These are phyloP conservation scores for Solanum chacoense DNA, from an alignment of 305 asterid species.

Conservation along the genomic window DNA sequence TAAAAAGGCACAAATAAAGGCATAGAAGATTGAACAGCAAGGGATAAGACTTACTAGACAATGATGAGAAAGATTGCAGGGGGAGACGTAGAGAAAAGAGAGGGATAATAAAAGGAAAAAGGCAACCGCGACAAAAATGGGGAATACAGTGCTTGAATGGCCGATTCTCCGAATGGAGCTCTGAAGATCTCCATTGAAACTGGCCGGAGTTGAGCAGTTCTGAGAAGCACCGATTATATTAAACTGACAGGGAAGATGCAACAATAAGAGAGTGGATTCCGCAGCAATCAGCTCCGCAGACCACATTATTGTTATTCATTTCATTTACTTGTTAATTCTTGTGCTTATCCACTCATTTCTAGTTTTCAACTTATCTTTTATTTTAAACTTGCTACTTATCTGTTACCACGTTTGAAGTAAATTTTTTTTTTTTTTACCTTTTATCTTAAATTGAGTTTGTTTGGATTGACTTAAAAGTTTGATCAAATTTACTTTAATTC, in stretches of 20 bases:
- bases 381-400: too few species aligned
- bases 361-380: too few species aligned
- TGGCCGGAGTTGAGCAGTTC: not conserved
- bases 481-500: too few species aligned
- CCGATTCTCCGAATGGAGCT: not conserved
- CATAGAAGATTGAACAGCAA: not conserved
- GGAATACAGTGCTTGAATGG: not conserved
- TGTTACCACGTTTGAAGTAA: not conserved
- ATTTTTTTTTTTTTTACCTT: not conserved
- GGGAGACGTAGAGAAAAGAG: slow-evolving; percentile 25
- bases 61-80: slow-evolving; percentile 30
- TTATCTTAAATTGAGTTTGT: too few species aligned
- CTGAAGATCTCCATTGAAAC: not conserved
- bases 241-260: not conserved
- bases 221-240: not conserved
- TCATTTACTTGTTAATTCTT: not conserved
- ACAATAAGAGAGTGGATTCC: not conserved
- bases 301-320: not conserved
- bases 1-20: not conserved
- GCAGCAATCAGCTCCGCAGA: not conserved
- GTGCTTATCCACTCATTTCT: not conserved
- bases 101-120: slow-evolving; percentile 23
- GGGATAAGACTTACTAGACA: slow-evolving; percentile 20
- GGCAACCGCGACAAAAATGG: slow-evolving; percentile 17
- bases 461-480: not conserved